Base-by-base conservation (phyloP, 1,139 yeast species). In the Zygoascus sp. region DNA sequence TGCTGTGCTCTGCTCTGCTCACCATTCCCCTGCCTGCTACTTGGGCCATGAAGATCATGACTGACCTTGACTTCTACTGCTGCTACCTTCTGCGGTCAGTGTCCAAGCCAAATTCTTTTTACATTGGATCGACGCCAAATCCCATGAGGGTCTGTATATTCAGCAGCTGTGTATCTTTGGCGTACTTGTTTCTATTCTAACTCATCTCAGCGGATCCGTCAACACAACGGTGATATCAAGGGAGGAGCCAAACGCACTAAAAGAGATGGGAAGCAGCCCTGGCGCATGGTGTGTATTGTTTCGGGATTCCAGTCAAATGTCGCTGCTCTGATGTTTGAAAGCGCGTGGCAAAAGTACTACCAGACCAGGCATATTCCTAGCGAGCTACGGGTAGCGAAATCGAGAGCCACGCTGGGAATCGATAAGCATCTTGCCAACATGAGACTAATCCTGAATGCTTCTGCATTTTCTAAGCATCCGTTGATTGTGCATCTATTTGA, bases 41-140 rank as follows among this genome's bases (percentile, higher is more conserved):
- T n/a, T n/a, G n/a, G n/a, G n/a, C n/a, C 5, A 30, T 15, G 15
- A n/a, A 30, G 17, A 7, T 15, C 36, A 40, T 40, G 43, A n/a
- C 43, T 20, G 43, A 39, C 16, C 23, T 39, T 7, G 61, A 61
- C 13, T 77, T 82, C 52, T 84, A 84, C 61, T 79, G 85, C 42
- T 86, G 85, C 40, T 84, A 84, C 58, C 64, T 85, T 5, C 66
- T 85, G 13, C 79, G 79, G 53, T 82, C 89, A 0, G 58, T 72
- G 5, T 72, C 76, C 1, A 76, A 75, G 54, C 76, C 77, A 10
- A 67, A 69, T 37, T 75, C 83, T 5, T 79, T 79, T 55, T 85
- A 85, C 57, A 74, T 85, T 4, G 95, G 95, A 1, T 83, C 92
- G 0, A 83, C 92, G 0, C 90, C 92, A 0, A 75, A 83, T 58